These are phyloP conservation scores for Penicilliopsis zonata DNA, from an alignment of 495 filamentous ascomycete species.

Conservation along the genomic window DNA sequence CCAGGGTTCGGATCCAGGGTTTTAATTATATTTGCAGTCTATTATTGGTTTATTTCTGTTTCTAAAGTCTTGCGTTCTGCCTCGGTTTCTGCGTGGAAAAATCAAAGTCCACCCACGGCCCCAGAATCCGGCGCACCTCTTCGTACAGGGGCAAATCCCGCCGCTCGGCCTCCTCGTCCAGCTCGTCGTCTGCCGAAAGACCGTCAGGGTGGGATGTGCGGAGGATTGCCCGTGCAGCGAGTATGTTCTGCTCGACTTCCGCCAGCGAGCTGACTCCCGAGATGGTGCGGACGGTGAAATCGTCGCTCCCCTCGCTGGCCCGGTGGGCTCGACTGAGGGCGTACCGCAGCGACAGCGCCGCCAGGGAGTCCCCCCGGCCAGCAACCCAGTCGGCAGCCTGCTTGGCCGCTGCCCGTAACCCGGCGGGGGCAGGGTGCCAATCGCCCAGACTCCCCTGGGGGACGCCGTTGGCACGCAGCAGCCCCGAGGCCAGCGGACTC, in stretches of 20 bases:
- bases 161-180: not conserved
- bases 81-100: too few species aligned
- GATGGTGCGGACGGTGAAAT: constrained; percentile 4
- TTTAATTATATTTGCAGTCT: too few species aligned
- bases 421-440: constrained; percentile 65
- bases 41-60: too few species aligned
- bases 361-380: constrained; percentile 47
- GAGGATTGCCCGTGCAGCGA: constrained; percentile 1
- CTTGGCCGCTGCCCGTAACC: constrained; percentile 41
- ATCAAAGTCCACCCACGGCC: constrained; percentile 1
- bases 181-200: not conserved
- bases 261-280: constrained; percentile 3
- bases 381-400: constrained; percentile 41
- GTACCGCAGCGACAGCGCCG: constrained; percentile 63
- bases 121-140: not conserved
- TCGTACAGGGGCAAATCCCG: not conserved
- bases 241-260: constrained; percentile 4
- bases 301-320: not conserved
- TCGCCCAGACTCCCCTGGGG: constrained; percentile 56
- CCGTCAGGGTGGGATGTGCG: not conserved
- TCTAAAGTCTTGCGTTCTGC: too few species aligned
- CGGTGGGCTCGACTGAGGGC: constrained; percentile 24
- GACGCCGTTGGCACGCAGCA: constrained; percentile 59
- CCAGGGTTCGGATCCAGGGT: too few species aligned
- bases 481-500: constrained; percentile 66